These are phyloP conservation scores for Colletotrichum musicola DNA, from an alignment of 2,329 filamentous ascomycete genomes.

Conservation along the genomic window DNA sequence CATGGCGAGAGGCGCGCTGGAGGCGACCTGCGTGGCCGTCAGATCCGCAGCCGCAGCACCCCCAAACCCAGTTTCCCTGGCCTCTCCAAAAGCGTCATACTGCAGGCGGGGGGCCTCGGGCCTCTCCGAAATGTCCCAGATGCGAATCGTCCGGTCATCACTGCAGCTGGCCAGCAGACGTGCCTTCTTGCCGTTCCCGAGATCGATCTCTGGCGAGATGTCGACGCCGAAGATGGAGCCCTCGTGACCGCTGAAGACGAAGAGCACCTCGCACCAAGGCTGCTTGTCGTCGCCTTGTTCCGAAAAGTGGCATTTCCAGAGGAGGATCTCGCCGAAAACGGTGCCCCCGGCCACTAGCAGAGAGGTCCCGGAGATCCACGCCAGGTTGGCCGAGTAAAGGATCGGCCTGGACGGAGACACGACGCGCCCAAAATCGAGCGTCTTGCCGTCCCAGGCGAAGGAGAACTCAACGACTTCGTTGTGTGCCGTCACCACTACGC, in stretches of 20 bases:
- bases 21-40: slow-evolving; percentile 44
- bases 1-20: slow-evolving; percentile 69
- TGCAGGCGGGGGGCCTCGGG: slow-evolving; percentile 41
- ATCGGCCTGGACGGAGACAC: slow-evolving; percentile 82
- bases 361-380: slow-evolving; percentile 68
- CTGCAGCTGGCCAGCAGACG: slow-evolving; percentile 91
- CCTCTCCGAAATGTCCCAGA: slow-evolving; percentile 84
- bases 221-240: slow-evolving; percentile 93
- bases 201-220: slow-evolving; percentile 71
- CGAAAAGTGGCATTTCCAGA: slow-evolving; percentile 79
- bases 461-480: slow-evolving; percentile 78
- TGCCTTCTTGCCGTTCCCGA: slow-evolving; percentile 53
- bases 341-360: slow-evolving; percentile 89
- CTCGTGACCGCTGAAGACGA: slow-evolving; percentile 78
- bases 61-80: slow-evolving; percentile 72
- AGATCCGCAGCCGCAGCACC: slow-evolving; percentile 51
- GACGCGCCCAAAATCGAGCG: slow-evolving; percentile 60
- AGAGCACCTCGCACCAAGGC: slow-evolving; percentile 58
- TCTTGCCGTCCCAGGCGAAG: slow-evolving; percentile 44
- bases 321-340: slow-evolving; percentile 92
- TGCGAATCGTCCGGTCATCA: slow-evolving; percentile 88
- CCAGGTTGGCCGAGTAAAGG: slow-evolving; percentile 85
- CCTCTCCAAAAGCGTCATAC: slow-evolving; percentile 46
- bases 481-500: slow-evolving; percentile 84
- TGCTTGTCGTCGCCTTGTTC: neutral